Evolutionary conservation across 2,329 filamentous ascomycete species (phyloP), one percentile per base, ranked within the genome.

Genomic region (Arthrobotrys entomopaga): DNA sequence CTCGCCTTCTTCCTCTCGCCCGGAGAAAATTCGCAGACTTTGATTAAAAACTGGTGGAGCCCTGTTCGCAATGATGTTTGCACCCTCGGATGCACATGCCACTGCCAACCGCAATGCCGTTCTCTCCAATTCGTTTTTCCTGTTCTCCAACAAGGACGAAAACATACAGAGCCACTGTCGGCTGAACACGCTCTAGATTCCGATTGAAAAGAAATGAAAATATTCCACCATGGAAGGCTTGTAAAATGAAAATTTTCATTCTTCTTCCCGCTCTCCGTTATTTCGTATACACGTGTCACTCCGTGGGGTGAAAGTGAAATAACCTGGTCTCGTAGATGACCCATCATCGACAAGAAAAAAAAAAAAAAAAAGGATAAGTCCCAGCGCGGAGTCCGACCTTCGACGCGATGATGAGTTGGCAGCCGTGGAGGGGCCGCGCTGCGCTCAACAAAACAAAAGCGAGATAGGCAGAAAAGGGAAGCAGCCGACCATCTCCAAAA

Each of bases 11-110:
- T 59, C 70, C 57, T 66, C 63, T 54, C 70, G 57, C 57, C 63
- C 70, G 70, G 63, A 67, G 63, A 74, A 67, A 64, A 56, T 67
- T 65, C 52, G 53, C 58, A 48, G 67, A 71, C 22, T 49, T 54
- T 54, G 60, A 58, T 65, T 19, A 29, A 65, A 22, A 58, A 43
- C 26, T 61, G 52, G 70, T 34, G 29, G 29, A 34, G 63, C 54
- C 63, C 42, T 40, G 46, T 43, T 57, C 61, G 56, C 58, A 46
- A 38, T 65, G 10, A 34, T 34, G 13, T 56, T 48, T 22, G 50
- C 57, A 66, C 61, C 63, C 60, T 73, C 69, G 69, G 69, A 73
- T 73, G 60, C 61, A 73, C 67, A 67, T 67, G 70, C 70, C 63
- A 63, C 63, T 2, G 64, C 43, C 20, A 34, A 34, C 29, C 29